Evolutionary conservation across 2,329 filamentous ascomycete species (phyloP).

Genomic region (Chaetomium sp.): DNA sequence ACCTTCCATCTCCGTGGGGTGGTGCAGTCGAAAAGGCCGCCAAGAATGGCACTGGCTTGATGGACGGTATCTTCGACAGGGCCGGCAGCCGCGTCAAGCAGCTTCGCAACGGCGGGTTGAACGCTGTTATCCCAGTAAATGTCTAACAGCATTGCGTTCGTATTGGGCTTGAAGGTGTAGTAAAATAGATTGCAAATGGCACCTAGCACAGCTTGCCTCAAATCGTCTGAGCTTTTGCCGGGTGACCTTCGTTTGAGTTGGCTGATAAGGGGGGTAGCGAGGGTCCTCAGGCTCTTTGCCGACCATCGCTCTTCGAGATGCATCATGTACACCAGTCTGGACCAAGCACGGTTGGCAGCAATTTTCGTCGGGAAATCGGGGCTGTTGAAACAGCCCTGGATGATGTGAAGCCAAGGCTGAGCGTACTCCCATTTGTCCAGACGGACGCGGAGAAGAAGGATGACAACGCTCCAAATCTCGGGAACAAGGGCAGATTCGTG

Average conservation of each 20-base stretch:
- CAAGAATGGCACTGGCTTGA: constrained; percentile 62
- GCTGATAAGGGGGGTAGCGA: constrained; percentile 61
- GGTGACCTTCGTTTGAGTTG: constrained; percentile 61
- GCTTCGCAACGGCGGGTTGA: constrained; percentile 52
- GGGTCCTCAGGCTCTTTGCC: constrained; percentile 45
- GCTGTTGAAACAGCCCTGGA: constrained; percentile 79
- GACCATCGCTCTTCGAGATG: constrained; percentile 56
- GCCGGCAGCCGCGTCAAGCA: constrained; percentile 40
- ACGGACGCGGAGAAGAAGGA: constrained; percentile 66
- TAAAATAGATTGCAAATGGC: constrained; percentile 78
- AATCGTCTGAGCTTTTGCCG: constrained; percentile 51
- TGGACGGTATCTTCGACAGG: constrained; percentile 42
- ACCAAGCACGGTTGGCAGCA: constrained; percentile 81
- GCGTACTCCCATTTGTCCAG: constrained; percentile 67
- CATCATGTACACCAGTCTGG: constrained; percentile 70
- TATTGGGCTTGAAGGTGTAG: constrained; percentile 69
- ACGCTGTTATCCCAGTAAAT: constrained; percentile 74
- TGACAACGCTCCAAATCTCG: constrained; percentile 80
- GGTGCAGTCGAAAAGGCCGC: constrained; percentile 60
- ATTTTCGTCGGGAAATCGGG: constrained; percentile 62
- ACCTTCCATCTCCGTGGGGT: constrained; percentile 63
- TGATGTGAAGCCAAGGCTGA: constrained; percentile 66
- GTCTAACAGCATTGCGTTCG: constrained; percentile 60
- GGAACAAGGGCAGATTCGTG: constrained; percentile 63
- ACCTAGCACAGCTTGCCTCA: constrained; percentile 51